Base-by-base conservation (phyloP, 2,329 filamentous ascomycete genomes). In the Aspergillus transmontanensis region DNA sequence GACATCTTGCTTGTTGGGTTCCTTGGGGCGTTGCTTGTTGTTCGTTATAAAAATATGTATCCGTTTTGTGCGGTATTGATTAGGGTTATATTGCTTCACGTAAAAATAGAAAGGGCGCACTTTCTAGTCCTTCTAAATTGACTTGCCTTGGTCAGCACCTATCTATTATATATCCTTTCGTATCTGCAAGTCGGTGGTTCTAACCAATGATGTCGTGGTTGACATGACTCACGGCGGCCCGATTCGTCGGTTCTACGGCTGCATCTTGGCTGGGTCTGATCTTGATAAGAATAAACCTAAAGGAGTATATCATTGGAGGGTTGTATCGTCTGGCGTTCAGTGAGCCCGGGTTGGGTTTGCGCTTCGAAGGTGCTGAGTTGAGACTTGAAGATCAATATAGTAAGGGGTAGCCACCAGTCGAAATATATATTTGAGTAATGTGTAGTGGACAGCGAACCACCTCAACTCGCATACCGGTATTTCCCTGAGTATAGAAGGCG, bases 401-500 rank as follows among this genome's bases (percentile, higher is more conserved):
- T 4, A 26, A 26, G 3, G 23, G 3, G 4, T 36, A 3, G 34
- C 14, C 34, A 0, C 14, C 3, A 36, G 12, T 16, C 4, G 0
- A 0, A 14, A 36, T 36, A 36, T 36, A 36, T 36, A 36, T 36
- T 16, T 16, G 0, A 2, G 14, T 16, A 16, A 16, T 7, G 1
- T 16, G 0, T 0, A 36, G 34, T 16, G 5, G 16, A 16, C 6
- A 36, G 5, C 34, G 7, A 36, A 6, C 0, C 5, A 36, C 0
- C 2, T 2, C 14, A 36, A 6, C 6, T 16, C 5, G 34, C 34
- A 16, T 7, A 28, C 12, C 12, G 4, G 26, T 23, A 9, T 7
- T 16, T n/a, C 19, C 39, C 3, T 0, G 16, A 9, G 19, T 9
- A n/a, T 1, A 41, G 2, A 41, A 10, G 34, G 6, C 14, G 6